Conservation (phyloP, 306 rosid species). For the Vicia faba region DNA sequence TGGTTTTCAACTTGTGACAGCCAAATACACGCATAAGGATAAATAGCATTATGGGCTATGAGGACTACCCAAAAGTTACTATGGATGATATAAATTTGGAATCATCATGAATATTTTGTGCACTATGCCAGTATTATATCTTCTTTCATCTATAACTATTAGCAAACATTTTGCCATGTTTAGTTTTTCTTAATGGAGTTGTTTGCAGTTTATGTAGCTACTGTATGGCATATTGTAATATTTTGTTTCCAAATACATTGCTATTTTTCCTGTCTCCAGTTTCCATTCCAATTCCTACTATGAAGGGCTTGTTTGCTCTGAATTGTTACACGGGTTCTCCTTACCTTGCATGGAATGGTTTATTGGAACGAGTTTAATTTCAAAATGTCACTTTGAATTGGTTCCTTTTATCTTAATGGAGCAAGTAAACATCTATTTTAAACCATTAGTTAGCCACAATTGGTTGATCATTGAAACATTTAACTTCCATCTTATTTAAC, state of each 20-base stretch:
- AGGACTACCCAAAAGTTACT: slow-evolving; percentile 79
- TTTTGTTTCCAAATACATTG: slow-evolving; percentile 23
- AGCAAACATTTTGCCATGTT: slow-evolving; percentile 34
- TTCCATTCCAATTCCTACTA: slow-evolving; percentile 20
- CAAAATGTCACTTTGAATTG: background rate
- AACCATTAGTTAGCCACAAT: too few relatives aligned
- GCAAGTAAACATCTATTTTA: background rate
- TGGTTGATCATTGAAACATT: too few relatives aligned
- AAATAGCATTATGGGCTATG: slow-evolving; percentile 84
- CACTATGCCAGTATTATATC: slow-evolving; percentile 37
- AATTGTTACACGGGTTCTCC: slow-evolving; percentile 3
- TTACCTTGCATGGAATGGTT: slow-evolving; percentile 13
- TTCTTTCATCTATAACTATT: slow-evolving; percentile 25
- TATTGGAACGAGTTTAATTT: background rate
- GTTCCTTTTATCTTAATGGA: background rate
- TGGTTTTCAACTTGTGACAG: slow-evolving; percentile 56
- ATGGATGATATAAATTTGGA: slow-evolving; percentile 43
- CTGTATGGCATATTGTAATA: slow-evolving; percentile 31
- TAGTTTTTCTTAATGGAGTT: slow-evolving; percentile 37
- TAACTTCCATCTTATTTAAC: too few relatives aligned
- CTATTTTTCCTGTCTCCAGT: slow-evolving; percentile 18
- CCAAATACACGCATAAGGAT: slow-evolving; percentile 85
- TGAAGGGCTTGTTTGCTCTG: slow-evolving; percentile 5
- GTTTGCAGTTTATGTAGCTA: slow-evolving; percentile 19
- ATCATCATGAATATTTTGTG: slow-evolving; percentile 31